Evolutionary conservation across 2,329 filamentous ascomycete species (phyloP).

Genomic region (Emergomyces orientalis): DNA sequence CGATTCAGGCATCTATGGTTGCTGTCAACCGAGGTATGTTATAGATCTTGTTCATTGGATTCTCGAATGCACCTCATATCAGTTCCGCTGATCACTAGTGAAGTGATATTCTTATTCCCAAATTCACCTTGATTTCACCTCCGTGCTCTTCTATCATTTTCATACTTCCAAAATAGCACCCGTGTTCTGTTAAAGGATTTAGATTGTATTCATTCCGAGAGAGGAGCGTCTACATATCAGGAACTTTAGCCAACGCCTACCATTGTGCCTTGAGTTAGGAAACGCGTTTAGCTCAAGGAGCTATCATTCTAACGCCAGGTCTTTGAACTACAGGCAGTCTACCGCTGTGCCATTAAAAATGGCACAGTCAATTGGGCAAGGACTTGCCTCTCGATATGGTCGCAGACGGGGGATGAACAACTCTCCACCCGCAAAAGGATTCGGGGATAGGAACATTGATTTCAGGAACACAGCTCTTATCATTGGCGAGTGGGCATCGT

Average conservation of each 20-base stretch:
- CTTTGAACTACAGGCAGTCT: neutral
- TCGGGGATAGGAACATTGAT: neutral
- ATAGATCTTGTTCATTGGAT: neutral
- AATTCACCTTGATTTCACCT: neutral
- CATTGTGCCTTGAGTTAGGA: neutral
- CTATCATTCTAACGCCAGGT: neutral
- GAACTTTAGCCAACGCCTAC: no score
- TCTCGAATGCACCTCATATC: neutral
- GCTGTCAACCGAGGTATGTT: neutral
- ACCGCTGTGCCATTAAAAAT: neutral
- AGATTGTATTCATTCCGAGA: neutral
- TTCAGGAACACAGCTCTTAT: conserved; percentile 5
- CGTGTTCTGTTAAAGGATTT: neutral
- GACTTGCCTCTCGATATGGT: neutral
- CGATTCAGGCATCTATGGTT: neutral
- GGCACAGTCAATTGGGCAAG: neutral
- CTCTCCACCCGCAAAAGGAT: neutral
- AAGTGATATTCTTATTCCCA: neutral
- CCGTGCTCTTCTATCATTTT: neutral
- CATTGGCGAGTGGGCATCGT: conserved; percentile 28
- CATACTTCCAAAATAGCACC: neutral
- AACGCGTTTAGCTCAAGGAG: neutral
- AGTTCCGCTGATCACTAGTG: neutral
- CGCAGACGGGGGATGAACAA: no score
- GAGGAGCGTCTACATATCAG: no score